Evolutionary conservation across 2,329 filamentous ascomycete species (phyloP).

Genomic region (Aspergillus sp.): DNA sequence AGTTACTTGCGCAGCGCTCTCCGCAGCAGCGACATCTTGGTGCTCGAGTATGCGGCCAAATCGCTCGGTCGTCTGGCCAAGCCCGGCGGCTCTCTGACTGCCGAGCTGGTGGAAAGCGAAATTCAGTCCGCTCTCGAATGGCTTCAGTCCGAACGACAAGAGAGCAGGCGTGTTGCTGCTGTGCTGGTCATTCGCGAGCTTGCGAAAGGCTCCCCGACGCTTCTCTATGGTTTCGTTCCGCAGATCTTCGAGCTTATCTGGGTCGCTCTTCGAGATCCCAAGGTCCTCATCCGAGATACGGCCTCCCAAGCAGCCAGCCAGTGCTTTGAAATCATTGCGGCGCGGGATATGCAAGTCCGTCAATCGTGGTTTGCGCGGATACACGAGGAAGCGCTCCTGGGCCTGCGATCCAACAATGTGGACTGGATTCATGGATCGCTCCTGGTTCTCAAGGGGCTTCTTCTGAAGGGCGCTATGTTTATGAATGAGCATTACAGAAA

Average conservation of each 20-base stretch:
- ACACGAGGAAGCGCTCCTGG: constrained; percentile 72
- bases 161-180: constrained; percentile 86
- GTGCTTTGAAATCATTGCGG: constrained; percentile 90
- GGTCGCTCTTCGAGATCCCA: constrained; percentile 82
- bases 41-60: constrained; percentile 81
- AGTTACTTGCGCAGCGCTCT: constrained; percentile 81
- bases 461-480: constrained; percentile 95
- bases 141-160: constrained; percentile 88
- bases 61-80: constrained; percentile 84
- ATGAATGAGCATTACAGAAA: constrained; percentile 94
- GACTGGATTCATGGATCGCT: constrained; percentile 92
- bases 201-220: constrained; percentile 81
- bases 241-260: constrained; percentile 93
- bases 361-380: constrained; percentile 84
- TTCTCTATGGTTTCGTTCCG: constrained; percentile 93
- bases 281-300: constrained; percentile 83
- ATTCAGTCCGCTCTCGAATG: constrained; percentile 94
- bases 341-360: constrained; percentile 81
- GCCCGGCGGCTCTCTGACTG: constrained; percentile 86
- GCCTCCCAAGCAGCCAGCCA: constrained; percentile 89
- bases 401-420: constrained; percentile 69
- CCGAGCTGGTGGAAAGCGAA: constrained; percentile 91
- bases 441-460: constrained; percentile 81
- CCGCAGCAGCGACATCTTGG: constrained; percentile 79
- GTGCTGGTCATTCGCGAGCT: constrained; percentile 85